phyloP scores from a whole-genome alignment of 345 rosid species.

The Pelargonium nanum region DNA sequence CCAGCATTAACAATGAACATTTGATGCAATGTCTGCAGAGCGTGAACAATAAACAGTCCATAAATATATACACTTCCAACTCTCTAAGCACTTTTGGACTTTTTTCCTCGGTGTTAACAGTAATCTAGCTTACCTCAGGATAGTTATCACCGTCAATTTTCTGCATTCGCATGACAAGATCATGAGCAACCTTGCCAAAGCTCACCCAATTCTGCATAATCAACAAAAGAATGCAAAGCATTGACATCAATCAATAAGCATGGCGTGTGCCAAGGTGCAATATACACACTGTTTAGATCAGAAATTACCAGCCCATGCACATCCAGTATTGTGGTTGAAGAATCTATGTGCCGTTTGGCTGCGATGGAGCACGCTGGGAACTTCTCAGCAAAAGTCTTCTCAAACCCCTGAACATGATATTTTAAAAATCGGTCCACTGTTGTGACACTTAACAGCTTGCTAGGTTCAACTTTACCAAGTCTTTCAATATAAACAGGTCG shows the following conservation, averaged over 20 bases:
- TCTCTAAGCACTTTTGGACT: background rate
- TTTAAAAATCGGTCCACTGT: conserved; percentile 78
- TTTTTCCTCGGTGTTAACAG: background rate
- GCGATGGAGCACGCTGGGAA: conserved; percentile 89
- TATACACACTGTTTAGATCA: background rate
- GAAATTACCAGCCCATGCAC: conserved; percentile 72
- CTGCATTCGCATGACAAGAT: conserved; percentile 84
- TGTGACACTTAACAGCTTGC: conserved; percentile 70
- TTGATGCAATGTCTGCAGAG: conserved; percentile 72
- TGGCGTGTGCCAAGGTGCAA: background rate
- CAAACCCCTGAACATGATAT: conserved; percentile 88
- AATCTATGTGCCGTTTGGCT: conserved; percentile 68
- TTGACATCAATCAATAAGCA: background rate
- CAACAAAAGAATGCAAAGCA: conserved; percentile 7
- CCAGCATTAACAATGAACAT: conserved; percentile 92
- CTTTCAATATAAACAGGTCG: conserved; percentile 83
- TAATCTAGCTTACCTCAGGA: conserved; percentile 57
- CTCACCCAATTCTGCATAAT: conserved; percentile 73
- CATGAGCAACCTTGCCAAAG: conserved; percentile 86
- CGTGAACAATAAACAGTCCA: conserved; percentile 9
- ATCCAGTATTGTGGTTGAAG: conserved; percentile 69
- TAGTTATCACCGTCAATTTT: conserved; percentile 97
- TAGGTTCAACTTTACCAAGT: conserved; percentile 66
- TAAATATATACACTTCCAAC: conserved; percentile 1
- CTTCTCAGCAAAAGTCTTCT: conserved; percentile 75